phyloP scores from a whole-genome alignment of 768 basidiomycete genomes.

The Kwoniella mangroviensis region DNA sequence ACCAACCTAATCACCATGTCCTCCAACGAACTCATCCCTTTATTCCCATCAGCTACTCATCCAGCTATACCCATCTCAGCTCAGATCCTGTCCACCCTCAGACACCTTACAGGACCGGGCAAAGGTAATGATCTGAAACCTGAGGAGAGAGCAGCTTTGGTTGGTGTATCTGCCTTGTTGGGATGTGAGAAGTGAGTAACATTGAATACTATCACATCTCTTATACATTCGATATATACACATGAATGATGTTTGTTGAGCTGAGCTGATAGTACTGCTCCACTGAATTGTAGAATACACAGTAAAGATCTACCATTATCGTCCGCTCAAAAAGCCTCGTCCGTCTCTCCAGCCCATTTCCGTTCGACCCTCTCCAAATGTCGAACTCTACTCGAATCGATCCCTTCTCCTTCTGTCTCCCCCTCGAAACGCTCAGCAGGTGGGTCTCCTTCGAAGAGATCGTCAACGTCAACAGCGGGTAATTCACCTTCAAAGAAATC shows the following conservation, averaged over 20 bases:
- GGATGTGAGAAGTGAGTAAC: constrained; percentile 49
- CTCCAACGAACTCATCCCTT: constrained; percentile 37
- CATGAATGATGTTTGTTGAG: too few relatives aligned
- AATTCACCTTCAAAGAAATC: constrained; percentile 1
- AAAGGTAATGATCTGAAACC: constrained; percentile 47
- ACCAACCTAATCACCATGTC: constrained; percentile 16
- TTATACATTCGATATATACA: background rate
- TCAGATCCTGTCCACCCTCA: constrained; percentile 43
- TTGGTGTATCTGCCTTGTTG: constrained; percentile 49
- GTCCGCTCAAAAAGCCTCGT: constrained; percentile 50
- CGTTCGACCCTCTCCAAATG: constrained; percentile 33
- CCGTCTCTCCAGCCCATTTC: constrained; percentile 51
- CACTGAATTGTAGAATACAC: constrained; percentile 30
- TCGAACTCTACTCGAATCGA: constrained; percentile 25
- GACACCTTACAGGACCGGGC: constrained; percentile 47
- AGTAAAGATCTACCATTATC: constrained; percentile 40
- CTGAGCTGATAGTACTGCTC: too few relatives aligned
- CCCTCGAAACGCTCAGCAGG: constrained; percentile 13
- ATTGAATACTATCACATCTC: background rate
- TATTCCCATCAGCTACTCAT: constrained; percentile 52
- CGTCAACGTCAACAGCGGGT: background rate
- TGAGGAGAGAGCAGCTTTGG: constrained; percentile 51
- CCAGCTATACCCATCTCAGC: constrained; percentile 47
- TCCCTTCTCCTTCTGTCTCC: constrained; percentile 16
- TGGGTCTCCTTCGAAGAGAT: constrained; percentile 3